Evolutionary conservation across 371 early-diverging fungal genomes (phyloP).

Genomic region (Nematocida sp.): DNA sequence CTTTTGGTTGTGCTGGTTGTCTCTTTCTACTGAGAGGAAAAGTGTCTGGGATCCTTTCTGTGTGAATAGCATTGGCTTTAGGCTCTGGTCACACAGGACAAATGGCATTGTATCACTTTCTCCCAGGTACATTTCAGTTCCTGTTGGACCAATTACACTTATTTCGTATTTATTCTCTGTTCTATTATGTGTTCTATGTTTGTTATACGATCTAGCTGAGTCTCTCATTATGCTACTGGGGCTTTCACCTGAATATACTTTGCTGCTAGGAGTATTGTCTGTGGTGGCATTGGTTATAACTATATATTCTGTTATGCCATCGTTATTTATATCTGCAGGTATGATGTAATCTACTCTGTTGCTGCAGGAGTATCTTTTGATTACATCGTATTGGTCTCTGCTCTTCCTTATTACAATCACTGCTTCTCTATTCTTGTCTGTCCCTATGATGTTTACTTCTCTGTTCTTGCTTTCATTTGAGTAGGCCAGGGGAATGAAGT

Average conservation of each 20-base stretch:
- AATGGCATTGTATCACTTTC: slow-evolving; percentile 37
- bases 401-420: slow-evolving; percentile 9
- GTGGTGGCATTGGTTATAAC: background rate
- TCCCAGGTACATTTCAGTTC: background rate
- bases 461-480: background rate
- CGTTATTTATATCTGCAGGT: slow-evolving; percentile 12
- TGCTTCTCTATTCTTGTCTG: background rate
- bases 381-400: background rate
- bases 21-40: background rate
- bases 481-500: slow-evolving; percentile 35
- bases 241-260: background rate
- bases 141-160: background rate
- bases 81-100: background rate
- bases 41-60: slow-evolving; percentile 11
- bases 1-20: background rate
- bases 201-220: no score
- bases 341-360: slow-evolving; percentile 21
- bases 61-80: slow-evolving; percentile 10
- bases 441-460: slow-evolving; percentile 34
- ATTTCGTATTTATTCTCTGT: background rate
- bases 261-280: background rate
- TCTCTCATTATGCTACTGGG: no score
- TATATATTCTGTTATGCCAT: slow-evolving; percentile 21
- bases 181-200: no score
- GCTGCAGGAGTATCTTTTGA: background rate